A percentile compares a stretch with the other conserved stretches of the same genome.
Conservation (phyloP, 2,329 filamentous ascomycete species). For the Colletotrichum higginsianum region DNA sequence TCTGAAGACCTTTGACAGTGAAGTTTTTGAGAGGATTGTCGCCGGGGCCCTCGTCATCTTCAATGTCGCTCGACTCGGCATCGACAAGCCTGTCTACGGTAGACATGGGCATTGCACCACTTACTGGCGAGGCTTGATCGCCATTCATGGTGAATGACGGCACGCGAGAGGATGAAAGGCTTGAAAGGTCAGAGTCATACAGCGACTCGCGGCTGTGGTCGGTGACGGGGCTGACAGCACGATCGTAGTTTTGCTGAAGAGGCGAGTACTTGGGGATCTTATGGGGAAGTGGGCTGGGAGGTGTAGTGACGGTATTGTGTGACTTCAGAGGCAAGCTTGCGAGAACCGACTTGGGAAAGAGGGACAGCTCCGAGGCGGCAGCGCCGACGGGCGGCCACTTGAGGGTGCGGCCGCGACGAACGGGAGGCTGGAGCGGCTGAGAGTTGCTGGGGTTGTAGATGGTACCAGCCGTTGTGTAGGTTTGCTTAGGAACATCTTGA, state of each 20-base stretch:
- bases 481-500: slow-evolving; percentile 50
- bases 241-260: slow-evolving; percentile 69
- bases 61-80: slow-evolving; percentile 44
- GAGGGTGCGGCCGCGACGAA: slow-evolving; percentile 64
- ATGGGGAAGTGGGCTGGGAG: slow-evolving; percentile 40
- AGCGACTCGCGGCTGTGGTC: slow-evolving; percentile 19
- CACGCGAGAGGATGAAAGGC: slow-evolving; percentile 46
- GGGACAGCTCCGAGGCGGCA: slow-evolving; percentile 50
- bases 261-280: slow-evolving; percentile 62
- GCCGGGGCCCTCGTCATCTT: slow-evolving; percentile 48
- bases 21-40: slow-evolving; percentile 55
- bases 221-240: slow-evolving; percentile 60
- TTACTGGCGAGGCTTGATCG: slow-evolving; percentile 43
- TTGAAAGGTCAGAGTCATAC: slow-evolving; percentile 22
- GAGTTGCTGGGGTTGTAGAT: slow-evolving; percentile 65
- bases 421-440: slow-evolving; percentile 65
- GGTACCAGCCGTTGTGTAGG: slow-evolving; percentile 71
- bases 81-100: slow-evolving; percentile 45
- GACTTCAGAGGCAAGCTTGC: slow-evolving; percentile 53
- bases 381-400: slow-evolving; percentile 55
- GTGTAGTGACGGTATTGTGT: slow-evolving; percentile 44
- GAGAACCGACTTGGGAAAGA: slow-evolving; percentile 56
- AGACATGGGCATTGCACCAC: slow-evolving; percentile 46
- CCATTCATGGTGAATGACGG: slow-evolving; percentile 48
- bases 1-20: slow-evolving; percentile 65